These are phyloP conservation scores for Rosa hybrid DNA, from an alignment of 331 rosid species.

Conservation along the genomic window DNA sequence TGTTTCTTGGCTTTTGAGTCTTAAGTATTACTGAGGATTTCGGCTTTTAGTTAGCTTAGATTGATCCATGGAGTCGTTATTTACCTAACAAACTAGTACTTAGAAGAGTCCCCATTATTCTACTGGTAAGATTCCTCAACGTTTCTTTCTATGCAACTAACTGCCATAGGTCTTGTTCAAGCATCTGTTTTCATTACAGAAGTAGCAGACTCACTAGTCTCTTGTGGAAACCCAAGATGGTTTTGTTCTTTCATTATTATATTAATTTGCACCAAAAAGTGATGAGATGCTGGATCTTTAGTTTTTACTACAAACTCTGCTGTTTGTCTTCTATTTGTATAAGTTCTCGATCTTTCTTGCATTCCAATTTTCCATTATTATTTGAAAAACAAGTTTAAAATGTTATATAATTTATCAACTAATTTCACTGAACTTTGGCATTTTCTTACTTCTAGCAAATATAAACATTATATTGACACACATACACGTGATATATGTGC, in stretches of 20 bases:
- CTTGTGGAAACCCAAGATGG: neutral
- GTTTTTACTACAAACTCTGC: neutral
- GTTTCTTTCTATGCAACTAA: neutral
- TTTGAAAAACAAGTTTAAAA: neutral
- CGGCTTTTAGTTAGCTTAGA: neutral
- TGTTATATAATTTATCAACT: neutral
- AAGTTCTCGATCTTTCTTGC: neutral
- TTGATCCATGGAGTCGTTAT: constrained; percentile 12
- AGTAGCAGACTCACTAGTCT: neutral
- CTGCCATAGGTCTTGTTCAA: neutral
- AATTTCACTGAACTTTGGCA: neutral
- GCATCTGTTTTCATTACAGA: neutral
- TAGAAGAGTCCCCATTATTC: neutral
- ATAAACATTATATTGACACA: neutral
- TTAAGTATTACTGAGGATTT: neutral
- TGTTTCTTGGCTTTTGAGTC: neutral
- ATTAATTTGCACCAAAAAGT: neutral
- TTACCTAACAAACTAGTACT: constrained; percentile 3
- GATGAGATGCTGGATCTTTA: neutral
- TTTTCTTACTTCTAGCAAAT: neutral
- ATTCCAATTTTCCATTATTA: neutral
- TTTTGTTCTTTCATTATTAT: neutral
- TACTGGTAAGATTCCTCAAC: neutral
- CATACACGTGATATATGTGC: neutral
- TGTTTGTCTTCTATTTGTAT: neutral